These are phyloP conservation scores for Microdochium trichocladiopsis DNA, from an alignment of 2,329 filamentous ascomycete genomes.

Conservation along the genomic window DNA sequence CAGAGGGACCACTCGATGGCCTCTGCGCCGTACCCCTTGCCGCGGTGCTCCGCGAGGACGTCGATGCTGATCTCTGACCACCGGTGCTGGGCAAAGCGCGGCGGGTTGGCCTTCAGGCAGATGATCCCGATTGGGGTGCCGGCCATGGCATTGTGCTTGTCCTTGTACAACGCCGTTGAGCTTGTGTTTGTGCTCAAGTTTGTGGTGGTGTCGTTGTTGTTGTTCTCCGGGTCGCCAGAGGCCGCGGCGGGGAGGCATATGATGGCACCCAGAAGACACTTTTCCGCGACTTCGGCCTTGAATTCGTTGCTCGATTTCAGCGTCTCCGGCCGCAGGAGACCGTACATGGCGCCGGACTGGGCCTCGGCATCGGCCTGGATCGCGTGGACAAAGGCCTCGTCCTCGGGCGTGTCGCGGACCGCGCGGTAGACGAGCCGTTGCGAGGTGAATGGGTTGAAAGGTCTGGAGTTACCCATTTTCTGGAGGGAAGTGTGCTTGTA, in stretches of 20 bases:
- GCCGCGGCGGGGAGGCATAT: constrained; percentile 22
- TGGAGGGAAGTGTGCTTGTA: too few species aligned
- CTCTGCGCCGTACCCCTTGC: constrained; percentile 27
- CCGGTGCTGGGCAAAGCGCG: constrained; percentile 28
- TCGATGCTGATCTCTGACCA: constrained; percentile 26
- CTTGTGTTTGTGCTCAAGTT: background rate
- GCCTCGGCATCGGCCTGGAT: constrained; percentile 20
- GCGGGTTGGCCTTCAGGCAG: constrained; percentile 14
- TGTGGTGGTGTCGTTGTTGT: background rate
- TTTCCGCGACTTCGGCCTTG: constrained; percentile 16
- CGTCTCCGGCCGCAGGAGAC: constrained; percentile 20
- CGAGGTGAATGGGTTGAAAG: constrained; percentile 24
- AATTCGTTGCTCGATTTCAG: constrained; percentile 17
- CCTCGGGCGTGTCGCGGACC: constrained; percentile 21
- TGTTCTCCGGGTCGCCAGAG: constrained; percentile 2
- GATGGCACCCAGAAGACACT: constrained; percentile 24
- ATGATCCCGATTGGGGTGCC: constrained; percentile 23
- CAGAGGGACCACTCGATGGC: constrained; percentile 26
- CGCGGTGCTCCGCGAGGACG: constrained; percentile 16
- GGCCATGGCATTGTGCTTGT: background rate
- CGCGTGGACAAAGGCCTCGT: constrained; percentile 19
- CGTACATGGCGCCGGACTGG: constrained; percentile 16
- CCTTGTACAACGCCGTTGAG: constrained; percentile 3
- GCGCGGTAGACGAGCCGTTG: constrained; percentile 28
- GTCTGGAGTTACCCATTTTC: constrained; percentile 10